Evolutionary conservation across 306 rosid species (phyloP).

Genomic region (Ormosia emarginata): DNA sequence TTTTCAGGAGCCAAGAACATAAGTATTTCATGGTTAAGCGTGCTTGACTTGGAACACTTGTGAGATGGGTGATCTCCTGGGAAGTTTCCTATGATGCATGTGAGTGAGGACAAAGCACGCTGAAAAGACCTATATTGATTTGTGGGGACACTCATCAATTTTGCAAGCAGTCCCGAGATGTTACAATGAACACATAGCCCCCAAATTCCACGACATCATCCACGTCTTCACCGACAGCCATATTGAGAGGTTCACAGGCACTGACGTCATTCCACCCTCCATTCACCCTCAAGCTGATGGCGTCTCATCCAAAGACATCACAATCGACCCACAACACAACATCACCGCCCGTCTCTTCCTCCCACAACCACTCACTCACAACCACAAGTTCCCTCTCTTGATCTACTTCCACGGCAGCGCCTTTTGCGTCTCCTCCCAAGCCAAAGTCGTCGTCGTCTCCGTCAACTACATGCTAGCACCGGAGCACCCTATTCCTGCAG

Average conservation of each 20-base stretch:
- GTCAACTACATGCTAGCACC: conserved; percentile 34
- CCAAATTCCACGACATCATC: background rate
- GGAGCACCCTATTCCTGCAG: conserved; percentile 36
- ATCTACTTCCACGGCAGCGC: conserved; percentile 46
- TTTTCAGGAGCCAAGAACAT: too few species aligned
- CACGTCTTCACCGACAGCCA: conserved; percentile 32
- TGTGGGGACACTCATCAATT: too few species aligned
- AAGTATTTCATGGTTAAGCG: too few species aligned
- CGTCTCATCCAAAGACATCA: conserved; percentile 44
- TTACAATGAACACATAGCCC: background rate
- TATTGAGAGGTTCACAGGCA: conserved; percentile 22
- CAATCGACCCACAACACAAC: background rate
- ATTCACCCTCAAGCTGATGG: background rate
- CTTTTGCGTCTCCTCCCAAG: conserved; percentile 32
- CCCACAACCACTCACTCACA: background rate
- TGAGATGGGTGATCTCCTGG: too few species aligned
- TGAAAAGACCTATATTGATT: too few species aligned
- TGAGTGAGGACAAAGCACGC: too few species aligned
- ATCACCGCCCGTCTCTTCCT: conserved; percentile 40
- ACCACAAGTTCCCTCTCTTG: conserved; percentile 33
- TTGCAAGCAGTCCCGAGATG: too few species aligned
- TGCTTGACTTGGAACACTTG: too few species aligned
- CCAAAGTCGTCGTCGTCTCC: conserved; percentile 29
- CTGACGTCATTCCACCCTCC: conserved; percentile 32
- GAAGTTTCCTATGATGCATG: too few species aligned